Base-by-base conservation (phyloP, 192 early-diverging fungal species). In the Podochytrium sp. region DNA sequence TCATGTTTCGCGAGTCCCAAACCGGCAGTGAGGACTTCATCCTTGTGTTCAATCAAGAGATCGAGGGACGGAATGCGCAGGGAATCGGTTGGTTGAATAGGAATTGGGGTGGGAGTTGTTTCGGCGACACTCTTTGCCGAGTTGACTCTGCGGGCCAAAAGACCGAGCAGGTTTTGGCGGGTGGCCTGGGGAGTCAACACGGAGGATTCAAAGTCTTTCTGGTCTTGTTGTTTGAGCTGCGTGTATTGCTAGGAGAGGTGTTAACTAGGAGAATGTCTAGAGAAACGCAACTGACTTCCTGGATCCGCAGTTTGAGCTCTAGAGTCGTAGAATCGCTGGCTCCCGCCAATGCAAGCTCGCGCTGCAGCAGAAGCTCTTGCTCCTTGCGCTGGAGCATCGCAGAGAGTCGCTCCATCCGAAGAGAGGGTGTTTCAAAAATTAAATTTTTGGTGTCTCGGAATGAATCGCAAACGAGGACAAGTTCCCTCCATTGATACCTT, bases 281-380 rank as follows among this genome's bases (percentile, higher is more conserved):
- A 12, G 18, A 20, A 18, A 10, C 16, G 16, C 35, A 27, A 5
- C 23, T 23, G 16, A 63, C 61, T 35, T 35, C 53, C 47, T 33
- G 66, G 34, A 69, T 69, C 66, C 20, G 40, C 42, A 66, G 64
- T 43, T 69, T 69, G 2, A 69, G 66, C 38, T 69, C 66, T 3
- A 69, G 53, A 14, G 66, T 69, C 51, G 66, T 55, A 5, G 32
- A 23, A 7, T 16, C 33, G 7, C 32, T 10, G 20, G 6, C 16
- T 34, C 33, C 66, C 12, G 37, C 37, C 35, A 51, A 47, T 29
- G 20, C 66, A 2, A 47, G 47, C 66, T 69, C 66, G 25, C 34
- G 18, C 34, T 51, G 16, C 12, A 69, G 50, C 6, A 69, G 35
- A 23, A 69, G 47, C 52, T 69, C 66, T 29, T 69, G 66, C 51